Evolutionary conservation across 139 green algal genomes (phyloP).

Genomic region (Deuterostichococcus epilithicus): DNA sequence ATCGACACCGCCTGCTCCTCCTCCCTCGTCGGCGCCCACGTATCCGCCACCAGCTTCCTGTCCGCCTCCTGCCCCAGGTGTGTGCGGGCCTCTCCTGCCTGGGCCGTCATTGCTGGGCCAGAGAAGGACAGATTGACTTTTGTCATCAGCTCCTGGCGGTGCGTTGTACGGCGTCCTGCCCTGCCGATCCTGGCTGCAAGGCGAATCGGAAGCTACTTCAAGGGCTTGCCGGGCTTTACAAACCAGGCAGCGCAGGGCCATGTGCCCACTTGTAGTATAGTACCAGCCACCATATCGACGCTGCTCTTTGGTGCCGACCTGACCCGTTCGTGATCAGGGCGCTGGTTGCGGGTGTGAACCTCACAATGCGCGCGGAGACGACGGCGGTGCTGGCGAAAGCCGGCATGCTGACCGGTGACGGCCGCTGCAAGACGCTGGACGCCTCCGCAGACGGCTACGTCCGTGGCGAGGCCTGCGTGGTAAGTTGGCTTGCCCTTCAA

Average conservation of each 20-base stretch:
- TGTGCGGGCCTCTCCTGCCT: no score
- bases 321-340: background rate
- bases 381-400: conserved; percentile 40
- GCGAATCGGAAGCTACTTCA: no score
- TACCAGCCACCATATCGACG: no score
- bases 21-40: conserved; percentile 45
- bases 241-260: no score
- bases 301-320: conserved; percentile 8
- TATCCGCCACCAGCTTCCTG: conserved; percentile 3
- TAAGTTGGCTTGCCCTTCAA: no score
- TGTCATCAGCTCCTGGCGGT: no score
- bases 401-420: conserved; percentile 73
- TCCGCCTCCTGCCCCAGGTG: background rate
- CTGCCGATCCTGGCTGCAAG: no score
- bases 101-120: no score
- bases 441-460: conserved; percentile 76
- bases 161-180: no score
- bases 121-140: no score
- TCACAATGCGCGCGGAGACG: conserved; percentile 34
- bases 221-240: no score
- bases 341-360: conserved; percentile 35
- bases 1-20: conserved; percentile 74
- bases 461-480: conserved; percentile 58
- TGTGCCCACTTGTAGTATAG: no score
- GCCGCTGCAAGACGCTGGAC: conserved; percentile 82